Conservation (phyloP, 164 flowering plant genomes). For the Piper longum region DNA sequence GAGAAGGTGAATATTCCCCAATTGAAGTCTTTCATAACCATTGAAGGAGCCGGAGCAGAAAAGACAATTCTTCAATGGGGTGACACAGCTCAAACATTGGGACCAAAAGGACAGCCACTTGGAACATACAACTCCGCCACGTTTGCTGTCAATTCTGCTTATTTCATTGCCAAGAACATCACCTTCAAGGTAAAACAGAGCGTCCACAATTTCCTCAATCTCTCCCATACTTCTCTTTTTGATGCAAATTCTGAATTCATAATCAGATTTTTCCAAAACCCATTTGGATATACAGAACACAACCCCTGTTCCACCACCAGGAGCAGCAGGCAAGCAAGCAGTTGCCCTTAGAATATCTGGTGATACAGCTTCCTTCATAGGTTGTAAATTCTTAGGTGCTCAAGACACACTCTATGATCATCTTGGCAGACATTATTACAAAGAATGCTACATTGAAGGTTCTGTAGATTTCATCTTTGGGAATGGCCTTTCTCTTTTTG, state of each 20-base stretch:
- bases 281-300: conserved; percentile 45
- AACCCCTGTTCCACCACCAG: conserved; percentile 73
- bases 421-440: conserved; percentile 85
- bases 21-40: conserved; percentile 64
- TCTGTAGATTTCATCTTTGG: conserved; percentile 97
- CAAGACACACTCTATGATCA: conserved; percentile 98
- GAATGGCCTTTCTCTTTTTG: conserved; percentile 78
- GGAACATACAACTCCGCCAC: conserved; percentile 88
- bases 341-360: conserved; percentile 92
- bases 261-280: background rate
- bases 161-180: conserved; percentile 88
- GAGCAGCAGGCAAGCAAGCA: conserved; percentile 83
- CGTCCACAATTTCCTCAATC: background rate
- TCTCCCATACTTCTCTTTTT: background rate
- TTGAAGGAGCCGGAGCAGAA: conserved; percentile 95
- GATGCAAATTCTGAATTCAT: background rate
- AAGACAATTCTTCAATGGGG: conserved; percentile 88
- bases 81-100: conserved; percentile 74
- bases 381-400: conserved; percentile 85
- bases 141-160: conserved; percentile 82
- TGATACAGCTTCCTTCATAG: conserved; percentile 79
- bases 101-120: conserved; percentile 55
- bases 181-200: conserved; percentile 63
- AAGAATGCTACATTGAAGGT: conserved; percentile 96
- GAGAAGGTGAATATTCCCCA: conserved; percentile 81